Percentiles rank a stretch among this genome's conserved stretches.
Conservation (phyloP, 257 asterid species). For the Capsicum chinense region DNA sequence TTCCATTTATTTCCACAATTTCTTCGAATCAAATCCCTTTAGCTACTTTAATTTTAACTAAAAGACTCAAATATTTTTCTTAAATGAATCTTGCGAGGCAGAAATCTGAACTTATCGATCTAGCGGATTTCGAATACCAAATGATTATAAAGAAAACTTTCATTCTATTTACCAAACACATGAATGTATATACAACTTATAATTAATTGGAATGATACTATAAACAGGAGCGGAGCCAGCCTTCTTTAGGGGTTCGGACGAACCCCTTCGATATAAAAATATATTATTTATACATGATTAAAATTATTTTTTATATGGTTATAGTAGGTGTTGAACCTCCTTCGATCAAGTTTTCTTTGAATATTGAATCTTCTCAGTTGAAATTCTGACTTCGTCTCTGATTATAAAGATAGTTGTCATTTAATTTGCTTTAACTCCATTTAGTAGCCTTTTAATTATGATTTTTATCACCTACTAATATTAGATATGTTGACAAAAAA, state of each 20-base stretch:
- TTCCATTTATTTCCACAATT: neutral
- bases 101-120: neutral
- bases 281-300: too few species aligned
- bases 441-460: neutral
- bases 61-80: neutral
- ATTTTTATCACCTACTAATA: slow-evolving; percentile 16
- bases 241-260: too few species aligned
- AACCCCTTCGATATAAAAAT: too few species aligned
- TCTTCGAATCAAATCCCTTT: too few species aligned
- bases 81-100: neutral
- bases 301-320: too few species aligned
- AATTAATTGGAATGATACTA: slow-evolving; percentile 17
- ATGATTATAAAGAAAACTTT: neutral
- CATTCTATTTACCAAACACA: neutral
- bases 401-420: neutral
- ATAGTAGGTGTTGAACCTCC: too few species aligned
- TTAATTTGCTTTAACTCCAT: neutral
- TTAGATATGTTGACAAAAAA: neutral
- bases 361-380: too few species aligned
- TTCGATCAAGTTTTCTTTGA: too few species aligned
- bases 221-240: neutral
- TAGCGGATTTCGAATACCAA: neutral
- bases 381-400: too few species aligned
- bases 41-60: too few species aligned
- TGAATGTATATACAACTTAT: neutral